Evolutionary conservation across 768 basidiomycete species (phyloP), one percentile per base, ranked within the genome.

Genomic region (Lactarius hatsudake): DNA sequence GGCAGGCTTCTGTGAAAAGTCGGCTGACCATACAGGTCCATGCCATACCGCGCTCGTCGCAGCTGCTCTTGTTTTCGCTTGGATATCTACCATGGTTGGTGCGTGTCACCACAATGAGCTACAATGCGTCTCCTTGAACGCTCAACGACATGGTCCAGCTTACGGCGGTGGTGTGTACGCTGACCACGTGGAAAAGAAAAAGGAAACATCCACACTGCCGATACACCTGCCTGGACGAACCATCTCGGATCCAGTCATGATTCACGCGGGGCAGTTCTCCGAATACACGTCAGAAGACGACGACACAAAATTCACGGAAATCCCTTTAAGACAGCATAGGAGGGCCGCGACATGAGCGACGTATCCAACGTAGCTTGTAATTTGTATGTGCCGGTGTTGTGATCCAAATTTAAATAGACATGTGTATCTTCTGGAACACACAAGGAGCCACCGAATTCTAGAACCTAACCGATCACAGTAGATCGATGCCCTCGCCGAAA

Each of bases 211-310:
- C 42, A 58, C 67, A 9, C 34, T 68, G 34, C 62, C 63, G 28
- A 48, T 64, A 18, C 20, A 26, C 63, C 0, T 56, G 20, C 38
- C 62, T 20, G 55, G 59, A 20, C 58, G 42, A 15, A 53, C 8
- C 15, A 61, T 68, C 53, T 64, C 67, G 5, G 13, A 48, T 32
- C 67, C 67, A 7, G 34, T 38, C 12, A 10, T 68, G 15, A 30
- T 64, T 40, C 42, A 64, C 7, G 63, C 62, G 23, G 66, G 63
- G 20, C 42, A 56, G 20, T 68, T 64, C 17, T 26, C n/a, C 1
- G 61, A 42, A 28, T 23, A 0, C 2, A 57, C 4, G 42, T 32
- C 2, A 7, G 26, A 26, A 23, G 61, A 64, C 10, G 53, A 55
- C n/a, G 28, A 13, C 18, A 40, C 7, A 30, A 40, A 20, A 8